Percentiles rank a stretch among this genome's conserved stretches.
phyloP scores from a whole-genome alignment of 495 filamentous ascomycete species.

The Lophiotrema nucula region DNA sequence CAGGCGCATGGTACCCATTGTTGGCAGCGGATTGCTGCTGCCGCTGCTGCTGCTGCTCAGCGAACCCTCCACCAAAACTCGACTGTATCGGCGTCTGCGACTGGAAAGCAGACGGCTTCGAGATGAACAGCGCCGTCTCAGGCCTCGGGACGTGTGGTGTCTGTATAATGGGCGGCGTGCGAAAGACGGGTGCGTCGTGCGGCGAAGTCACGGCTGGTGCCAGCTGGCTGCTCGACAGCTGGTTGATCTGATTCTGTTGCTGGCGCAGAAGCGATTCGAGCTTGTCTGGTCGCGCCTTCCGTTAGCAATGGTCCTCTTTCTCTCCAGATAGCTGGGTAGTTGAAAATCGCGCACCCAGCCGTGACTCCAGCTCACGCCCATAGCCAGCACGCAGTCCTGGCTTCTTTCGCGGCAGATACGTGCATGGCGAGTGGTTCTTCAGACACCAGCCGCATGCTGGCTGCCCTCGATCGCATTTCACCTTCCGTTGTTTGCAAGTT shows the following conservation, averaged over 20 bases:
- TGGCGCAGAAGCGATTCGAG: slow-evolving; percentile 39
- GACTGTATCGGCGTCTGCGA: slow-evolving; percentile 19
- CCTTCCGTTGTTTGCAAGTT: slow-evolving; percentile 78
- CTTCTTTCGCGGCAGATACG: slow-evolving; percentile 85
- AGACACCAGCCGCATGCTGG: slow-evolving; percentile 87
- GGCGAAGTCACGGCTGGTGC: slow-evolving; percentile 17
- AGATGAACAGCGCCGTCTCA: slow-evolving; percentile 62
- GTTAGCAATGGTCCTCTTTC: slow-evolving; percentile 1
- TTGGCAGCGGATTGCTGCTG: background rate
- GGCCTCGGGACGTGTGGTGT: slow-evolving; percentile 53
- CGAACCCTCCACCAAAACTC: slow-evolving; percentile 5
- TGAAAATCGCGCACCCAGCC: slow-evolving; percentile 54
- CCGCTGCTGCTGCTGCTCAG: background rate
- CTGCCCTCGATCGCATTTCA: slow-evolving; percentile 56
- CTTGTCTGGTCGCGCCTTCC: slow-evolving; percentile 18
- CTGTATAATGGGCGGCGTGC: slow-evolving; percentile 30
- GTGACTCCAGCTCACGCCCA: slow-evolving; percentile 80
- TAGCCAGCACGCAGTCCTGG: slow-evolving; percentile 82
- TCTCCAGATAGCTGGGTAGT: background rate
- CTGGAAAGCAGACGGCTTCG: slow-evolving; percentile 53
- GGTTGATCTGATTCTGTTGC: slow-evolving; percentile 41
- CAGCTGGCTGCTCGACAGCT: slow-evolving; percentile 34
- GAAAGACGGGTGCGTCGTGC: slow-evolving; percentile 31
- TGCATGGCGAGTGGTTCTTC: slow-evolving; percentile 72
- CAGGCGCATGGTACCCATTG: slow-evolving; percentile 24